Conservation (phyloP, 108 stramenopile genomes). For the Phaeodactylum tricornutum region DNA sequence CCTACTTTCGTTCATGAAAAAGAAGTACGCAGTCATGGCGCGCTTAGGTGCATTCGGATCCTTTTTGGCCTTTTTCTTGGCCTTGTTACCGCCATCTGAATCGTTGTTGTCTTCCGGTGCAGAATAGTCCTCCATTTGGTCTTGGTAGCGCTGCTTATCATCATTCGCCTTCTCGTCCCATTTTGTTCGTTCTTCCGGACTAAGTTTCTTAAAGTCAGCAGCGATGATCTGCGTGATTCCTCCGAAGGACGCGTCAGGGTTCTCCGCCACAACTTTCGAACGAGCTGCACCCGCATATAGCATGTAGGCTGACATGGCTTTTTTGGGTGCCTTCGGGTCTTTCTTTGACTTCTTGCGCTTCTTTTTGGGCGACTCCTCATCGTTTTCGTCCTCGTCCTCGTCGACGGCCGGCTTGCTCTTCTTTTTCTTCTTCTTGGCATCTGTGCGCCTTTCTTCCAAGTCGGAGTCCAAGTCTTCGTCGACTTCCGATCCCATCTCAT, state of each 20-base stretch:
- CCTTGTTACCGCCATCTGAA: slow-evolving; percentile 8
- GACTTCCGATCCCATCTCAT: slow-evolving; percentile 39
- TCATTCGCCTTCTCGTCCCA: slow-evolving; percentile 34
- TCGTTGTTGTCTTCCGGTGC: slow-evolving; percentile 5
- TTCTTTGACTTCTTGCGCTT: slow-evolving; percentile 33
- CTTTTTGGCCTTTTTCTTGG: slow-evolving; percentile 29
- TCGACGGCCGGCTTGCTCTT: slow-evolving; percentile 24
- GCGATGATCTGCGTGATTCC: slow-evolving; percentile 27
- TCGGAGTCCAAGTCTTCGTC: slow-evolving; percentile 43
- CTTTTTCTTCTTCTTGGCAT: slow-evolving; percentile 16
- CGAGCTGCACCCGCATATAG: slow-evolving; percentile 44
- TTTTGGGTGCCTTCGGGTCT: slow-evolving; percentile 58
- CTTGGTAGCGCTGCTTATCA: slow-evolving; percentile 40
- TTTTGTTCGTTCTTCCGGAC: slow-evolving; percentile 14
- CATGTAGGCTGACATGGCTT: slow-evolving; percentile 51
- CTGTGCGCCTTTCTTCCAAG: slow-evolving; percentile 30
- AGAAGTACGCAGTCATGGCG: slow-evolving; percentile 49
- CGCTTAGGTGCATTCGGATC: slow-evolving; percentile 61
- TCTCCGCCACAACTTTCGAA: slow-evolving; percentile 49
- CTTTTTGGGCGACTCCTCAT: slow-evolving; percentile 9
- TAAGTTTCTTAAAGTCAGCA: slow-evolving; percentile 29
- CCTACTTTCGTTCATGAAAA: slow-evolving; percentile 43
- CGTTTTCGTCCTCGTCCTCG: slow-evolving; percentile 20
- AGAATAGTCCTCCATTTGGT: slow-evolving; percentile 43
- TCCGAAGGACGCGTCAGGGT: slow-evolving; percentile 52